Conservation (phyloP, 2,329 filamentous ascomycete genomes). For the Alternaria postmessia region DNA sequence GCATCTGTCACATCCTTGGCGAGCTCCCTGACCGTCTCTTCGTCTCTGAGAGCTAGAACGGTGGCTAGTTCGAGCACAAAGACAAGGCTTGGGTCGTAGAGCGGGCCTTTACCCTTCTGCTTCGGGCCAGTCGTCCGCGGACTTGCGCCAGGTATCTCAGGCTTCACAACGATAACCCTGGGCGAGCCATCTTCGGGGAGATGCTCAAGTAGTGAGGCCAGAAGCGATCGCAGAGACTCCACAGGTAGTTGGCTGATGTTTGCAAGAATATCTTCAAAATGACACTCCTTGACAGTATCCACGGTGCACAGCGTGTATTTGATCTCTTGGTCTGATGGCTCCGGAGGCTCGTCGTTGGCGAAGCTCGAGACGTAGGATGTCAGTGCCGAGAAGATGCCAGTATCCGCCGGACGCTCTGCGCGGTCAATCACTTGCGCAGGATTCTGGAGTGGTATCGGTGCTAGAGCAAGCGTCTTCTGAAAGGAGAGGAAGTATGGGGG, state of each 20-base stretch:
- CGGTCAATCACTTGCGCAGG: slow-evolving; percentile 94
- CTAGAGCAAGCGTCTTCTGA: slow-evolving; percentile 72
- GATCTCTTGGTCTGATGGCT: slow-evolving; percentile 95
- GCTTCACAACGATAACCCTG: slow-evolving; percentile 86
- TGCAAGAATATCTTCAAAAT: slow-evolving; percentile 80
- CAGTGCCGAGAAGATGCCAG: slow-evolving; percentile 90
- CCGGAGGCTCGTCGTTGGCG: slow-evolving; percentile 94
- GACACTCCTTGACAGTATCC: slow-evolving; percentile 91
- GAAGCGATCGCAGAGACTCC: slow-evolving; percentile 66
- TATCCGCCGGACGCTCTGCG: slow-evolving; percentile 77
- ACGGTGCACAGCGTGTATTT: slow-evolving; percentile 95
- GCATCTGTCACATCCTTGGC: slow-evolving; percentile 82
- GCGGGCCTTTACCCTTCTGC: slow-evolving; percentile 62
- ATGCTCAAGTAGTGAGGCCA: slow-evolving; percentile 78
- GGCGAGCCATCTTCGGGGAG: slow-evolving; percentile 86
- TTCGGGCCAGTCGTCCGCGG: slow-evolving; percentile 69
- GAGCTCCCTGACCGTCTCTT: slow-evolving; percentile 73
- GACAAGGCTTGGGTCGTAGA: slow-evolving; percentile 85
- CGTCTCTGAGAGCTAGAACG: slow-evolving; percentile 77
- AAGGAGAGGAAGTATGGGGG: slow-evolving; percentile 77
- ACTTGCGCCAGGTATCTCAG: slow-evolving; percentile 74
- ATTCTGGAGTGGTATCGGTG: slow-evolving; percentile 85
- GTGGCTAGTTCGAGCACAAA: slow-evolving; percentile 94
- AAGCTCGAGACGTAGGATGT: slow-evolving; percentile 99
- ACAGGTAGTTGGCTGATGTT: slow-evolving; percentile 78